phyloP scores from a whole-genome alignment of 371 early-diverging fungal species.

The Zancudomyces culisetae region DNA sequence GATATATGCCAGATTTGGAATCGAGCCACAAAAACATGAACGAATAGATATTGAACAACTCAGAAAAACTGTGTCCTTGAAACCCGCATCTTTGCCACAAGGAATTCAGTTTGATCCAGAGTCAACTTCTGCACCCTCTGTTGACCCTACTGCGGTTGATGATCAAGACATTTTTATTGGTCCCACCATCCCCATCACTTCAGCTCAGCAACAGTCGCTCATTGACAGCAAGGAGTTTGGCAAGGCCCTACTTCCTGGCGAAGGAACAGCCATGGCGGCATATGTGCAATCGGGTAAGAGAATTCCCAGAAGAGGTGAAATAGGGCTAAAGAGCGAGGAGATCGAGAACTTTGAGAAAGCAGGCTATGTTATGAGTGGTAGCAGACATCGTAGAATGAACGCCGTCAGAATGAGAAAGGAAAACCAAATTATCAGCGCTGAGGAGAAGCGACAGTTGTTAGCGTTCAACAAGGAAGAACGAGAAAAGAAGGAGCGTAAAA shows the following conservation, averaged over 20 bases:
- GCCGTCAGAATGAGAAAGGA: conserved; percentile 90
- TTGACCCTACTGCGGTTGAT: too few species aligned
- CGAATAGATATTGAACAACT: too few species aligned
- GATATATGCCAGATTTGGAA: too few species aligned
- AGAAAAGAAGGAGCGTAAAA: conserved; percentile 67
- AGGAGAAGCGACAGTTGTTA: conserved; percentile 64
- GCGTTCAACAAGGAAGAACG: conserved; percentile 66
- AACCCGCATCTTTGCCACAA: too few species aligned
- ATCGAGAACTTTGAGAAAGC: conserved; percentile 68
- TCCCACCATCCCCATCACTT: conserved; percentile 5
- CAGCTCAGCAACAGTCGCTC: conserved; percentile 35
- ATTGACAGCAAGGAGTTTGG: conserved; percentile 50
- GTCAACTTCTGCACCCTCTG: too few species aligned
- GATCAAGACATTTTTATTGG: too few species aligned
- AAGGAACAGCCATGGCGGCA: conserved; percentile 65
- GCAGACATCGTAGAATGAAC: conserved; percentile 83
- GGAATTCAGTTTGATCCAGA: too few species aligned
- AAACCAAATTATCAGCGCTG: conserved; percentile 76
- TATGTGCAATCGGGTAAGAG: conserved; percentile 84
- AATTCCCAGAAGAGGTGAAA: conserved; percentile 93
- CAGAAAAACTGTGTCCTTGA: too few species aligned
- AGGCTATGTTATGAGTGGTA: conserved; percentile 92
- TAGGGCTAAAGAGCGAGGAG: conserved; percentile 65
- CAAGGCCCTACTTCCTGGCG: conserved; percentile 54
- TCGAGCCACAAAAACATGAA: too few species aligned